These are phyloP conservation scores for Pleurotus salmoneostramineus DNA, from an alignment of 768 basidiomycete species.

Conservation along the genomic window DNA sequence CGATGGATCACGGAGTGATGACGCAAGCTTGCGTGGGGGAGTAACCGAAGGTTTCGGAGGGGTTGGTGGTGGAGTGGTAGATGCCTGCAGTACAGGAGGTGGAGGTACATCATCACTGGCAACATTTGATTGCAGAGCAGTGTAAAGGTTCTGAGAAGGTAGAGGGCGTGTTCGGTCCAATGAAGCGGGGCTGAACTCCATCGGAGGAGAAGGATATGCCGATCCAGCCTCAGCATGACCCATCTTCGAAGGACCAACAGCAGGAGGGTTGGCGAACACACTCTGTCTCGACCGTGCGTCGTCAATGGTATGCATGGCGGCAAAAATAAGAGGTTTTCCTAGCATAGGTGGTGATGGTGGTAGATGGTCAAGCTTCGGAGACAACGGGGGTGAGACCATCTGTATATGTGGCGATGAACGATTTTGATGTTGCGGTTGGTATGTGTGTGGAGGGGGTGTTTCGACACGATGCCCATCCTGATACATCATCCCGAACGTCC, in stretches of 20 bases:
- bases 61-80: slow-evolving; percentile 1
- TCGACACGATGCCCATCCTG: background rate
- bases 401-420: slow-evolving; percentile 4
- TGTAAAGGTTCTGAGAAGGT: background rate
- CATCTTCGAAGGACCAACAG: background rate
- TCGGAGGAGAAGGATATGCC: slow-evolving; percentile 7
- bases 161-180: background rate
- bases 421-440: slow-evolving; percentile 2
- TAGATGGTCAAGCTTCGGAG: slow-evolving; percentile 6
- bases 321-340: slow-evolving; percentile 57
- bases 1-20: no score
- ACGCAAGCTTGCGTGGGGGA: no score
- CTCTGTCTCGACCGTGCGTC: slow-evolving; percentile 13
- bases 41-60: background rate
- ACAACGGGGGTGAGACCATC: slow-evolving; percentile 8
- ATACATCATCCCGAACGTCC: background rate
- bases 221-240: background rate
- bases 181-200: slow-evolving; percentile 6
- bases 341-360: slow-evolving; percentile 12
- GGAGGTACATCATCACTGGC: background rate
- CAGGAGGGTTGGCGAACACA: background rate
- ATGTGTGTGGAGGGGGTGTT: background rate
- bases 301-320: slow-evolving; percentile 42
- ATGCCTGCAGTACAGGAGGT: background rate
- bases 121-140: background rate